Evolutionary conservation across 768 basidiomycete genomes (phyloP), one percentile per base, ranked within the genome.

Genomic region (Boletus bicolor): DNA sequence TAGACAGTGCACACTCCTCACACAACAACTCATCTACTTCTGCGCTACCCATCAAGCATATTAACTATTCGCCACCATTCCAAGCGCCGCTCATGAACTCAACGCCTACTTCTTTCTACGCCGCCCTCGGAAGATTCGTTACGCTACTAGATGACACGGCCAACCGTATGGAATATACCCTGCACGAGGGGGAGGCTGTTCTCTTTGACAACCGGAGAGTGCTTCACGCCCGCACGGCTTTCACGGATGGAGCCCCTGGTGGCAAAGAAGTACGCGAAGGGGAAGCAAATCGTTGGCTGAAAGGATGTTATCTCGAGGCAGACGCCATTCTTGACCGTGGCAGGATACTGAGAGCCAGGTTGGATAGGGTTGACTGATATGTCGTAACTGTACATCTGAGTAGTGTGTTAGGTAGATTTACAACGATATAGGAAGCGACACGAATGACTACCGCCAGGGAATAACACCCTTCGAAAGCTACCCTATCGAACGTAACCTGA

Each of bases 1-100:
- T 93, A 44, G 73, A 75, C 15, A 19, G 19, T 19, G 50, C 63
- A 28, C 51, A 54, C 49, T 2, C 64, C 24, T 54, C 67, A 26
- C 41, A 59, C 28, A 17, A 55, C 43, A 34, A 51, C 3, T 28
- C 46, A 21, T 38, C 53, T 5, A 44, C 57, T 5, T 55, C 52
- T 0, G 56, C 53, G 34, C 66, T 64, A 9, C 53, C 64, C 9
- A 79, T 96, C 61, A 72, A 74, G 43, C 79, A 87, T 56, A 81
- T 98, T 65, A 98, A 94, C 73, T 98, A 96, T 71, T 88, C 90
- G 1, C 96, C 96, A 0, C 95, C 94, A 0, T 98, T 98, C 80
- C 93, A 96, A 73, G 93, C 89, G 0, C 87, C 91, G 0, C 76
- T 93, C 66, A 80, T 19, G 65, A 72, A 7, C 34, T 62, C 64